phyloP scores from a whole-genome alignment of 2,329 filamentous ascomycete species.

The Sordariomycetes sp. region DNA sequence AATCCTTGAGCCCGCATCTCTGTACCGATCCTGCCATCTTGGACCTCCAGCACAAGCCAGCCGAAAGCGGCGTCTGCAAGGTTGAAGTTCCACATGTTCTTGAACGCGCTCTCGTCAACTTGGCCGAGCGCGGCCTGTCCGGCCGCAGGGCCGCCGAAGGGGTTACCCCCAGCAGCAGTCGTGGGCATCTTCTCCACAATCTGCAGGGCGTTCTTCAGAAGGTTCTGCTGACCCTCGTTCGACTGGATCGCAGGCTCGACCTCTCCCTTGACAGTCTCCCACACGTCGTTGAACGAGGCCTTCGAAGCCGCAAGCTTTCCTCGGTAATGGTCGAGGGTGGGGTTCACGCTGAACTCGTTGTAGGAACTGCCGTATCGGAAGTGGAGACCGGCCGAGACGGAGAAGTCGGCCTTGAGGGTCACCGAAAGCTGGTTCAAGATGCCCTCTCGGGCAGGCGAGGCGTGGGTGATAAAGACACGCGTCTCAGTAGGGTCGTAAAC shows the following conservation, averaged over 20 bases:
- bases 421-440: constrained; percentile 97
- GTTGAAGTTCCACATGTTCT: constrained; percentile 99
- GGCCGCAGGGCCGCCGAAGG: constrained; percentile 78
- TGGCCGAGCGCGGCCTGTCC: constrained; percentile 68
- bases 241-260: constrained; percentile 89
- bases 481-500: constrained; percentile 98
- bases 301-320: constrained; percentile 97
- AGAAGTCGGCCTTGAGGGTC: constrained; percentile 95
- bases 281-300: constrained; percentile 97
- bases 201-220: constrained; percentile 81
- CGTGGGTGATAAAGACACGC: constrained; percentile 91
- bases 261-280: constrained; percentile 95
- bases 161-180: constrained; percentile 89
- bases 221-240: constrained; percentile 87
- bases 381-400: constrained; percentile 91
- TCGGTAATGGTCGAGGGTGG: constrained; percentile 93
- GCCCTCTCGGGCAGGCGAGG: constrained; percentile 90
- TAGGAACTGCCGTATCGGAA: constrained; percentile 99
- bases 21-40: constrained; percentile 90
- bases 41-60: constrained; percentile 88
- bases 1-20: constrained; percentile 99
- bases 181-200: constrained; percentile 98
- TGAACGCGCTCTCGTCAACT: constrained; percentile 97
- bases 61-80: constrained; percentile 95
- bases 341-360: constrained; percentile 99